Percentiles rank a stretch among this genome's conserved stretches.
These are phyloP conservation scores for Arthrinium phaeospermum DNA, from an alignment of 2,329 filamentous ascomycete species.

Conservation along the genomic window DNA sequence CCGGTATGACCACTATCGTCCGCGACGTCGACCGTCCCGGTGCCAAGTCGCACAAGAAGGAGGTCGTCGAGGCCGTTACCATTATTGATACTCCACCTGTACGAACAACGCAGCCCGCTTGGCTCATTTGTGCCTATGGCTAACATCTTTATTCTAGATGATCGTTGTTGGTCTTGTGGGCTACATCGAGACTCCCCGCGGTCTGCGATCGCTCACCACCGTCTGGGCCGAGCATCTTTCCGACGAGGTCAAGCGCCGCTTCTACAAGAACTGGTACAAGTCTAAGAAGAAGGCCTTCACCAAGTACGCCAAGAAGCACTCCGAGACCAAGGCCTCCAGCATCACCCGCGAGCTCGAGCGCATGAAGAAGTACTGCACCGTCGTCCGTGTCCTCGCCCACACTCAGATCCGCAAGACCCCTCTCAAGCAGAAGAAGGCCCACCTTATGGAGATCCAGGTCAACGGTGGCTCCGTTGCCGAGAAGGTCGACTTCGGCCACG, in stretches of 20 bases:
- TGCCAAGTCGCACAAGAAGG: conserved; percentile 99
- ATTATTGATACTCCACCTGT: conserved; percentile 95
- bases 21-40: conserved; percentile 98
- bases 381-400: conserved; percentile 98
- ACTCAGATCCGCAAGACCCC: conserved; percentile 99
- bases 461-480: conserved; percentile 95
- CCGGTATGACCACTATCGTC: conserved; percentile 99
- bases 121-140: conserved; percentile 71
- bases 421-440: conserved; percentile 99
- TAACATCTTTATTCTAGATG: conserved; percentile 81
- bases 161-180: conserved; percentile 99
- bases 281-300: conserved; percentile 99
- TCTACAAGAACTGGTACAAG: conserved; percentile 99
- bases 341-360: conserved; percentile 98
- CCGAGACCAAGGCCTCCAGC: conserved; percentile 86
- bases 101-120: conserved; percentile 84
- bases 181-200: conserved; percentile 99
- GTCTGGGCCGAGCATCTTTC: conserved; percentile 99
- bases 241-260: conserved; percentile 98
- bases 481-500: conserved; percentile 95
- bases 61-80: conserved; percentile 87
- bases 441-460: conserved; percentile 99
- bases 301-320: conserved; percentile 99
- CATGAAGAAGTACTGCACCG: conserved; percentile 99
- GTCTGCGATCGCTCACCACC: conserved; percentile 98